These are phyloP conservation scores for Bipolaris victoriae DNA, from an alignment of 2,329 filamentous ascomycete species.

Conservation along the genomic window DNA sequence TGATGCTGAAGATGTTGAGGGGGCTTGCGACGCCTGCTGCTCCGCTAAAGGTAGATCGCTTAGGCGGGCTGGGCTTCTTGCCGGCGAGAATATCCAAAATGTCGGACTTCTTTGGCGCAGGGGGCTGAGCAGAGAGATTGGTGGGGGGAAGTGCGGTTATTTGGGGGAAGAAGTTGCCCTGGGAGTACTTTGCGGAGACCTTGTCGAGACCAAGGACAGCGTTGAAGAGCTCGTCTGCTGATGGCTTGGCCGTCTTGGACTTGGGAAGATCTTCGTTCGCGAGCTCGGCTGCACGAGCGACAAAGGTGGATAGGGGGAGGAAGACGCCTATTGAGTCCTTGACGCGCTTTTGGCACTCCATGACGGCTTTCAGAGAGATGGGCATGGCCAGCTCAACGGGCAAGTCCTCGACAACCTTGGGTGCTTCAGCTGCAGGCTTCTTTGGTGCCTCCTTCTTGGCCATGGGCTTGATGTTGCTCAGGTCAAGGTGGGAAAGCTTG, in stretches of 20 bases:
- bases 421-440: constrained; percentile 52
- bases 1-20: constrained; percentile 81
- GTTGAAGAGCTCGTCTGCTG: constrained; percentile 85
- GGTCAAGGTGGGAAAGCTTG: constrained; percentile 82
- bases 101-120: constrained; percentile 65
- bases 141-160: constrained; percentile 59
- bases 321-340: constrained; percentile 77
- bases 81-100: constrained; percentile 78
- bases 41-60: constrained; percentile 25
- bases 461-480: constrained; percentile 92
- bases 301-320: constrained; percentile 84
- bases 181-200: constrained; percentile 55
- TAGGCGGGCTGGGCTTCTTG: constrained; percentile 37
- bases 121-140: constrained; percentile 35
- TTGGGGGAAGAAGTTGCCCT: constrained; percentile 73
- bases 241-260: constrained; percentile 67
- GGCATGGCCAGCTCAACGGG: constrained; percentile 71
- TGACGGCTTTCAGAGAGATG: constrained; percentile 78
- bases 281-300: constrained; percentile 80
- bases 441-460: constrained; percentile 53
- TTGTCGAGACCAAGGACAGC: constrained; percentile 76
- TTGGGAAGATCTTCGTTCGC: constrained; percentile 86
- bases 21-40: constrained; percentile 52
- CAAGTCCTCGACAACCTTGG: constrained; percentile 53
- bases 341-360: constrained; percentile 81